Evolutionary conservation across 192 early-diverging fungal species (phyloP), one percentile per base, ranked within the genome.

Genomic region (Mortierella hygrophila): DNA sequence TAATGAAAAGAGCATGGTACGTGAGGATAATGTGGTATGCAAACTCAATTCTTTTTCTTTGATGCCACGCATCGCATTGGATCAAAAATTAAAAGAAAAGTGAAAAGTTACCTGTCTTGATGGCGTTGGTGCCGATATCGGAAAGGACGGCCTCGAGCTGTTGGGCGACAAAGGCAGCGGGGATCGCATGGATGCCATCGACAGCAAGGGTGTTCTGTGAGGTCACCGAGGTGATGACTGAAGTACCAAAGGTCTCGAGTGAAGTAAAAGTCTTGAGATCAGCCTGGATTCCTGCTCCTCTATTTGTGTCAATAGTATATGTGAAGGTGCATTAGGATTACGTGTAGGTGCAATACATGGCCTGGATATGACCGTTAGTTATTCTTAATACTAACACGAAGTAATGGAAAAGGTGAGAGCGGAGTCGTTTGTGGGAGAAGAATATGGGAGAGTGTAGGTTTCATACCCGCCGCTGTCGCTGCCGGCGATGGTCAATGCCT

Each of bases 131-230:
- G 47, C 93, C 94, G 75, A 97, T 97, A 82, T 97, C 97, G 9
- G 89, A 90, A 8, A 97, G 82, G 11, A 97, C 95, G 21, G 93
- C 88, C 6, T 88, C 82, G 15, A 96, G 75, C 79, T 97, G 97
- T 77, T 94, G 86, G 44, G 86, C 60, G 10, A 97, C 92, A 89
- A 97, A 94, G 9, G 82, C 86, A 0, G 90, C 80, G 8, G 94
- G 92, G 18, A 96, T 83, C 1, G 92, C 74, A 54, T 91, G 89
- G 47, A 95, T 90, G 20, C 91, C 92, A 74, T 94, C 93, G 13
- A 97, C 97, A 23, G 93, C 93, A n/a, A 93, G 70, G 0, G 97
- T 97, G 87, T 97, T 97, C 82, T 97, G 97, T 9, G 96, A 95
- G 0, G 97, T 97, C 26, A 97, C 72, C 1, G 96, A 95, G 15